These are phyloP conservation scores for Diaporthe destruens DNA, from an alignment of 2,329 filamentous ascomycete species.

Conservation along the genomic window DNA sequence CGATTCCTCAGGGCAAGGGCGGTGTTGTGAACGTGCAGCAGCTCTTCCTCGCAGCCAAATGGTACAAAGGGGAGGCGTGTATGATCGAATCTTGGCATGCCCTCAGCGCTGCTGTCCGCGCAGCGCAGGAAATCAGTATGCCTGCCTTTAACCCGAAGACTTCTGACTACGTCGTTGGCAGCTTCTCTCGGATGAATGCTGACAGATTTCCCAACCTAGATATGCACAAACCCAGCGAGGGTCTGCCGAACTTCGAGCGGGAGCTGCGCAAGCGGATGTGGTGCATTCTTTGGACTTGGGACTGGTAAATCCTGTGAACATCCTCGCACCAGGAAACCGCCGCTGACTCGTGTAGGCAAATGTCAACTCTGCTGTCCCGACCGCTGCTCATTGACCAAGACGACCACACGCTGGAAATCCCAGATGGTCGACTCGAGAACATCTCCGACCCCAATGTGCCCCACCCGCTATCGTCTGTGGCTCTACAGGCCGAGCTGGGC, in stretches of 20 bases:
- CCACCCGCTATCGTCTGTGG: slow-evolving; percentile 36
- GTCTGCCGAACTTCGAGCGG: slow-evolving; percentile 38
- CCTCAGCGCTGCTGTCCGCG: slow-evolving; percentile 57
- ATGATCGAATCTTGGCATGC: slow-evolving; percentile 64
- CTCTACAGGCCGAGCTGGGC: slow-evolving; percentile 40
- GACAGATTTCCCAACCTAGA: neutral
- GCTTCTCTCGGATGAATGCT: too few relatives aligned
- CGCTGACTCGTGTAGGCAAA: slow-evolving; percentile 38
- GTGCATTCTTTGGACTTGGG: slow-evolving; percentile 42
- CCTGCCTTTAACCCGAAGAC: accelerated
- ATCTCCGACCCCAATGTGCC: slow-evolving; percentile 32
- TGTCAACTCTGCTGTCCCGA: slow-evolving; percentile 40
- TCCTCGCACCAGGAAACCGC: neutral
- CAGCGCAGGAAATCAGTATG: slow-evolving; percentile 61
- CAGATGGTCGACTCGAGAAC: slow-evolving; percentile 39
- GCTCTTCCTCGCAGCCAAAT: slow-evolving; percentile 60
- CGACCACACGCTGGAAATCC: slow-evolving; percentile 36
- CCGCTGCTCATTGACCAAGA: slow-evolving; percentile 42
- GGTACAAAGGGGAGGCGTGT: slow-evolving; percentile 60
- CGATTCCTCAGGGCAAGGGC: slow-evolving; percentile 57
- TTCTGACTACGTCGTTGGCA: neutral
- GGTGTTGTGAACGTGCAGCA: slow-evolving; percentile 62
- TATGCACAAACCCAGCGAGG: slow-evolving; percentile 39
- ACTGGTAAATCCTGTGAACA: slow-evolving; percentile 29
- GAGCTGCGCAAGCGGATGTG: slow-evolving; percentile 40